A percentile compares a stretch with the other conserved stretches of the same genome.
Conservation (phyloP, 2,329 filamentous ascomycete genomes). For the Venturia carpophila region DNA sequence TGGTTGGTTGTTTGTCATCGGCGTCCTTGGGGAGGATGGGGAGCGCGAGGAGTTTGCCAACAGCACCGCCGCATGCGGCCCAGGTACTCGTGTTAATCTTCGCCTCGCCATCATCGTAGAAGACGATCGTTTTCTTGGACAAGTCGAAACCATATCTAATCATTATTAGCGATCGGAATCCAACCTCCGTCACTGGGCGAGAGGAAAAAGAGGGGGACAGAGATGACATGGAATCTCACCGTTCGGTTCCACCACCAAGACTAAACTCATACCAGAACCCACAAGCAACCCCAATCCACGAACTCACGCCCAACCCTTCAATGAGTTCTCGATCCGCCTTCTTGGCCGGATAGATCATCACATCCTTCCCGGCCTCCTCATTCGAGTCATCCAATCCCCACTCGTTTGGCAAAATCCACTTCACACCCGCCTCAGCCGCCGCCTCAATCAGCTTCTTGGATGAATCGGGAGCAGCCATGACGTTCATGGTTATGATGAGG, state of each 20-base stretch:
- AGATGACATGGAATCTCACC: conserved; percentile 15
- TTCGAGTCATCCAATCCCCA: conserved; percentile 25
- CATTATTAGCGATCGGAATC: too few species aligned
- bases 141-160: conserved; percentile 33
- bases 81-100: conserved; percentile 53
- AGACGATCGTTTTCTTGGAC: conserved; percentile 24
- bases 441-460: conserved; percentile 29
- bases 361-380: conserved; percentile 24
- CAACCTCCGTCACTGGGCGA: too few species aligned
- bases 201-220: too few species aligned
- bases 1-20: conserved; percentile 2
- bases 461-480: conserved; percentile 26
- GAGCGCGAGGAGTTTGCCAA: conserved; percentile 38
- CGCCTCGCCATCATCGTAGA: conserved; percentile 49
- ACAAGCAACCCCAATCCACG: conserved; percentile 24
- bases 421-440: conserved; percentile 32
- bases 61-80: conserved; percentile 47
- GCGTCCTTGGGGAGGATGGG: conserved; percentile 24
- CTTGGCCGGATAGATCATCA: conserved; percentile 5
- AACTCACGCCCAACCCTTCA: conserved; percentile 23
- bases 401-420: conserved; percentile 35
- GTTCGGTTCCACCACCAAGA: conserved; percentile 25
- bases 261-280: conserved; percentile 26
- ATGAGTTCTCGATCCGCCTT: conserved; percentile 21
- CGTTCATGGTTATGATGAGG: conserved; percentile 34